Evolutionary conservation across 352 stramenopile genomes (phyloP).

Genomic region (Phytophthora tentaculata): DNA sequence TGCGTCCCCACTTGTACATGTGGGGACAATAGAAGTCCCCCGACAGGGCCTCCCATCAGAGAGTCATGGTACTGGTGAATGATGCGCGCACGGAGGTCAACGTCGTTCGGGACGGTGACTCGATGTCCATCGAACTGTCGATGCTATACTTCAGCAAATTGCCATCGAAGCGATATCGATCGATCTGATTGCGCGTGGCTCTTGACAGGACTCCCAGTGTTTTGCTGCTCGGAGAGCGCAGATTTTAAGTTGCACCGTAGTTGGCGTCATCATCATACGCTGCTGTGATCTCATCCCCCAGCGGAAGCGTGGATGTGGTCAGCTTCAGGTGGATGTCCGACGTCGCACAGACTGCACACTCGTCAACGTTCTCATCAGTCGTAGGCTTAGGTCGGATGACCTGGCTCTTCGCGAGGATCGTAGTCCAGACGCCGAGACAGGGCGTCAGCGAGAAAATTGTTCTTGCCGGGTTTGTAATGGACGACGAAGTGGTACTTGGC

Average conservation of each 20-base stretch:
- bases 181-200: neutral
- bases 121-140: neutral
- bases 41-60: neutral
- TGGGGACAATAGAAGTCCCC: neutral
- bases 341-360: neutral
- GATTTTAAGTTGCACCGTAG: neutral
- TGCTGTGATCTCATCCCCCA: neutral
- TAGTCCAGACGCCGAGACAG: neutral
- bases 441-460: neutral
- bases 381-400: neutral
- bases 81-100: neutral
- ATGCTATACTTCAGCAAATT: neutral
- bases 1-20: conserved; percentile 6
- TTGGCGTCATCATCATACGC: neutral
- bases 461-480: neutral
- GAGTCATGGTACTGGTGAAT: neutral
- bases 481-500: neutral
- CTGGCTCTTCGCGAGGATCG: neutral
- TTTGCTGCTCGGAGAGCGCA: neutral
- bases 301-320: neutral
- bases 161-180: neutral
- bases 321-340: neutral
- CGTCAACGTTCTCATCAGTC: neutral
- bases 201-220: neutral
- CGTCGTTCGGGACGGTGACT: neutral